These are phyloP conservation scores for Cadophora sp. DNA, from an alignment of 2,329 filamentous ascomycete genomes.

Conservation along the genomic window DNA sequence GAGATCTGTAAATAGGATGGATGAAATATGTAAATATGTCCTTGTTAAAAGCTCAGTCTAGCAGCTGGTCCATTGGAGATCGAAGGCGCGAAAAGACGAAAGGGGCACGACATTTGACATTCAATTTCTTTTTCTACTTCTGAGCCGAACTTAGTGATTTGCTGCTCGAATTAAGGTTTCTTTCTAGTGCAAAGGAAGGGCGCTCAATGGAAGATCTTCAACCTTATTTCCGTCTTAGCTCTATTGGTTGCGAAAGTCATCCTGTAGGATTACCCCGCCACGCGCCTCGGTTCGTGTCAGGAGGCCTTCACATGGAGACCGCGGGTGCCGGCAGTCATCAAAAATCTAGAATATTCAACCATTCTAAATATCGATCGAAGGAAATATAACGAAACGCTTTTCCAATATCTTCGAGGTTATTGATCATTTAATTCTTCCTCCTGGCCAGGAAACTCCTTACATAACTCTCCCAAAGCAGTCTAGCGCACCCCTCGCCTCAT, in stretches of 20 bases:
- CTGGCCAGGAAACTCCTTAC: not conserved
- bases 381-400: too few relatives aligned
- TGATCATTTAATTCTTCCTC: not conserved
- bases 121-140: too few relatives aligned
- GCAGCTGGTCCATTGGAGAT: not conserved
- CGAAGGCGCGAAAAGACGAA: too few relatives aligned
- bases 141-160: too few relatives aligned
- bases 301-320: not conserved
- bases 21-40: not conserved
- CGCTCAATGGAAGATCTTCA: too few relatives aligned
- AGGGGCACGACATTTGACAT: too few relatives aligned
- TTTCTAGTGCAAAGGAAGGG: too few relatives aligned
- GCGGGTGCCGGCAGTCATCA: not conserved
- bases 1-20: slow-evolving; percentile 3
- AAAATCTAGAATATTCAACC: too few relatives aligned
- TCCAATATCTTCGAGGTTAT: too few relatives aligned
- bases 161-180: too few relatives aligned
- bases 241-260: not conserved
- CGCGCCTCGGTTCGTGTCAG: not conserved
- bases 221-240: not conserved
- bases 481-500: not conserved
- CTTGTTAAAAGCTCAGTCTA: not conserved
- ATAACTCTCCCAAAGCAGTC: not conserved
- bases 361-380: too few relatives aligned
- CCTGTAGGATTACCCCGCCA: not conserved